These are phyloP conservation scores for Leccinum subatratum DNA, from an alignment of 1,284 basidiomycete genomes.

Conservation along the genomic window DNA sequence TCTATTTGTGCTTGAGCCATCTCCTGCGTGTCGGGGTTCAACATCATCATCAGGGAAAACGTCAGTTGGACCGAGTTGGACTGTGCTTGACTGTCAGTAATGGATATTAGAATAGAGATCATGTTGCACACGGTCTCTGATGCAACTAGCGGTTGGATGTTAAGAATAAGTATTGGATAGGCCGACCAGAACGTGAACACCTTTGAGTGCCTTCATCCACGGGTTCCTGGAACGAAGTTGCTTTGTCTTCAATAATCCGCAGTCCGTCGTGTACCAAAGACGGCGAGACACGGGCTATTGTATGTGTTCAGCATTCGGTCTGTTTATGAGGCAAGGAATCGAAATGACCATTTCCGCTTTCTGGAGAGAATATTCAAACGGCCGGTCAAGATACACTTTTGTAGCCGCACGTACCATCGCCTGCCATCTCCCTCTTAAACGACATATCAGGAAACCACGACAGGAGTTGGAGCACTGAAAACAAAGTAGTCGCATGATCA, in stretches of 20 bases:
- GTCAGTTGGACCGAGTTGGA: background rate
- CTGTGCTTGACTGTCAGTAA: background rate
- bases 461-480: slow-evolving; percentile 14
- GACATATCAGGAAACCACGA: slow-evolving; percentile 18
- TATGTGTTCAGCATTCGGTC: background rate
- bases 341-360: background rate
- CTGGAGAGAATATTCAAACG: slow-evolving; percentile 9
- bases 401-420: background rate
- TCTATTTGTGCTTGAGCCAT: background rate
- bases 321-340: background rate
- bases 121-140: background rate
- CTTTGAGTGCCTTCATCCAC: background rate
- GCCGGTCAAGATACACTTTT: background rate
- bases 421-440: slow-evolving; percentile 12
- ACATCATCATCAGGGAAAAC: background rate
- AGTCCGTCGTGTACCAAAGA: background rate
- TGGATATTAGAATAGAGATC: background rate
- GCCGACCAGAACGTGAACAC: background rate
- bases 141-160: background rate
- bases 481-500: background rate
- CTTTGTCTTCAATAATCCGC: background rate
- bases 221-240: background rate
- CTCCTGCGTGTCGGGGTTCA: background rate
- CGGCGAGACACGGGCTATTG: background rate
- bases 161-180: background rate